Percentiles rank a stretch among this genome's conserved stretches.
Evolutionary conservation across 2,329 filamentous ascomycete species (phyloP).

Genomic region (Penicillium capsulatum): DNA sequence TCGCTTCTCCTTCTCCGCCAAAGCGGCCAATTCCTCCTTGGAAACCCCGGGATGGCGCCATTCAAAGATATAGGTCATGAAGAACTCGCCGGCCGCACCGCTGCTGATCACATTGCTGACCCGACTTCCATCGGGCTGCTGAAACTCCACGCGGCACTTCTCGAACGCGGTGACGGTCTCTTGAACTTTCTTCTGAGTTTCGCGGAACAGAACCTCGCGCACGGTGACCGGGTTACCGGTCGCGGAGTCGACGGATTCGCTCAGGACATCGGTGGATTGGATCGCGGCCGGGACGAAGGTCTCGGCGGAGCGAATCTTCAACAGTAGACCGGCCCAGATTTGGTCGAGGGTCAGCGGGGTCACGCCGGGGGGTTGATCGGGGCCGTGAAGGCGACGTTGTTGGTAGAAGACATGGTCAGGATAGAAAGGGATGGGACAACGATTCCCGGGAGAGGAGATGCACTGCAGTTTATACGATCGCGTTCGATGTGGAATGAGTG

Average conservation of each 20-base stretch:
- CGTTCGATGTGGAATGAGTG: too few species aligned
- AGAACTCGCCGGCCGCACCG: slow-evolving; percentile 32
- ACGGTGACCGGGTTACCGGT: slow-evolving; percentile 25
- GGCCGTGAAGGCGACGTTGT: slow-evolving; percentile 38
- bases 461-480: too few species aligned
- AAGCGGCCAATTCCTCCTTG: slow-evolving; percentile 10
- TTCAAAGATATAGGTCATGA: slow-evolving; percentile 42
- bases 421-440: too few species aligned
- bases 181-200: slow-evolving; percentile 20
- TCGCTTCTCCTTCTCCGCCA: slow-evolving; percentile 18
- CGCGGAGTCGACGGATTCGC: slow-evolving; percentile 18
- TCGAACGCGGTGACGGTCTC: slow-evolving; percentile 27
- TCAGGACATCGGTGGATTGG: slow-evolving; percentile 26
- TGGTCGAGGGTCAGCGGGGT: slow-evolving; percentile 32
- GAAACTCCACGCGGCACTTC: slow-evolving; percentile 27
- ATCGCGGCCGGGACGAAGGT: slow-evolving; percentile 31
- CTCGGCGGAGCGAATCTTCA: slow-evolving; percentile 30
- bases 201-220: slow-evolving; percentile 30
- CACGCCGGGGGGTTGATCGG: slow-evolving; percentile 35
- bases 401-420: slow-evolving; percentile 18
- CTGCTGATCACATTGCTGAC: slow-evolving; percentile 30
- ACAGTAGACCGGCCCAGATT: slow-evolving; percentile 34
- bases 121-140: slow-evolving; percentile 24
- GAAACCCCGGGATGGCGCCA: slow-evolving; percentile 33
- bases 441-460: too few species aligned